phyloP scores from a whole-genome alignment of 2,329 filamentous ascomycete species.

The Furcasterigmium furcatum region DNA sequence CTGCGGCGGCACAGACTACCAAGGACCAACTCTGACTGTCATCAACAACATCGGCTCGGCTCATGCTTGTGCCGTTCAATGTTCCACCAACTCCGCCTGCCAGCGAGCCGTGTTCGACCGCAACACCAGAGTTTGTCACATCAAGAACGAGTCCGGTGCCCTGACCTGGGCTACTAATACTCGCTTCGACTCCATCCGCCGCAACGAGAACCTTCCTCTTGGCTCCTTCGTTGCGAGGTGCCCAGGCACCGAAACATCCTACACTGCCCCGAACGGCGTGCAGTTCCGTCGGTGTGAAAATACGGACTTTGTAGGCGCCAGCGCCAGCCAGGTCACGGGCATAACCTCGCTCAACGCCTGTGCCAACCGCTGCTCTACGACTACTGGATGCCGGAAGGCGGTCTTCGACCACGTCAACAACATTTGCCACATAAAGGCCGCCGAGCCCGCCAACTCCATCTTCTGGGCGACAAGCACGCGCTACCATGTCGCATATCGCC shows the following conservation, averaged over 20 bases:
- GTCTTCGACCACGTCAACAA: conserved; percentile 15
- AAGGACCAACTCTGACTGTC: conserved; percentile 4
- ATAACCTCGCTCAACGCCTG: conserved; percentile 10
- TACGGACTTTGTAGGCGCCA: conserved; percentile 9
- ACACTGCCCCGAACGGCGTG: conserved; percentile 7
- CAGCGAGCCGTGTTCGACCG: conserved; percentile 14
- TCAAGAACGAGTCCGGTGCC: conserved; percentile 9
- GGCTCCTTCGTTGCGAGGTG: background rate
- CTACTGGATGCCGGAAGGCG: conserved; percentile 7
- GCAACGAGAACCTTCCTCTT: background rate
- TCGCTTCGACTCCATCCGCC: conserved; percentile 14
- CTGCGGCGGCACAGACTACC: conserved; percentile 12
- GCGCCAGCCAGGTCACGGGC: conserved; percentile 4
- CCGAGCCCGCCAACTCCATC: conserved; percentile 2
- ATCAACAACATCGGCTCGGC: conserved; percentile 9
- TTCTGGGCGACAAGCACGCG: conserved; percentile 13
- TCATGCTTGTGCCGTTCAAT: conserved; percentile 10
- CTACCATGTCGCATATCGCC: conserved; percentile 18
- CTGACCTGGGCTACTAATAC: conserved; percentile 13
- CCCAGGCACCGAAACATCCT: background rate
- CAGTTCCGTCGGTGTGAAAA: conserved; percentile 8
- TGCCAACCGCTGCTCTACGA: conserved; percentile 11
- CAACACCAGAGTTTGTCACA: conserved; percentile 14
- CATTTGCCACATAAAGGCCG: conserved; percentile 14
- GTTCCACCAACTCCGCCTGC: conserved; percentile 9